Conservation (phyloP, 106 monocot species). For the Dendrobium catenatum region DNA sequence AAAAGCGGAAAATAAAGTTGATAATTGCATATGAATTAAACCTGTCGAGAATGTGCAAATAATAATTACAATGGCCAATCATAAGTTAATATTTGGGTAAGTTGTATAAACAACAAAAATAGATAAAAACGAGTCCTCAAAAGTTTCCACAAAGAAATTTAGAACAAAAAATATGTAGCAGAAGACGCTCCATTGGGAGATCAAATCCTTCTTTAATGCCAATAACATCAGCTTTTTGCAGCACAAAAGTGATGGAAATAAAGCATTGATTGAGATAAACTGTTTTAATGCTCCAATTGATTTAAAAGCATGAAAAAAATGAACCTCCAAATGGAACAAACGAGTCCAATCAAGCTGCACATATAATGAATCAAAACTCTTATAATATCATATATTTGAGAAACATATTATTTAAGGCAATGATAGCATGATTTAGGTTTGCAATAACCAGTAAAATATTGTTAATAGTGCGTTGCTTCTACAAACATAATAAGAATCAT, state of each 20-base stretch:
- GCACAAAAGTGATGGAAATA: slow-evolving; percentile 53
- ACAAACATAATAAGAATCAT: neutral
- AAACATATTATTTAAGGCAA: neutral
- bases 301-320: slow-evolving; percentile 24
- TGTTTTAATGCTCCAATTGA: slow-evolving; percentile 23
- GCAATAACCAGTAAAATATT: neutral
- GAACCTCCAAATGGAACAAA: slow-evolving; percentile 56
- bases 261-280: slow-evolving; percentile 14
- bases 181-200: slow-evolving; percentile 34
- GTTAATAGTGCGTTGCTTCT: neutral
- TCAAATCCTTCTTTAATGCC: slow-evolving; percentile 21
- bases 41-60: neutral
- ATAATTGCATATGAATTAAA: neutral
- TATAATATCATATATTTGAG: no score
- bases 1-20: slow-evolving; percentile 5
- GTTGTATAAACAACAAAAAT: neutral
- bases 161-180: neutral
- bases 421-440: neutral
- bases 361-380: neutral
- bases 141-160: neutral
- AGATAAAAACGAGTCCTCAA: neutral
- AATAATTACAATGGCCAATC: neutral
- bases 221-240: slow-evolving; percentile 23
- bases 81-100: neutral
- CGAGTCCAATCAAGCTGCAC: slow-evolving; percentile 43